Conservation (phyloP, 805 yeast genomes). For the Metschnikowia corniflorae region DNA sequence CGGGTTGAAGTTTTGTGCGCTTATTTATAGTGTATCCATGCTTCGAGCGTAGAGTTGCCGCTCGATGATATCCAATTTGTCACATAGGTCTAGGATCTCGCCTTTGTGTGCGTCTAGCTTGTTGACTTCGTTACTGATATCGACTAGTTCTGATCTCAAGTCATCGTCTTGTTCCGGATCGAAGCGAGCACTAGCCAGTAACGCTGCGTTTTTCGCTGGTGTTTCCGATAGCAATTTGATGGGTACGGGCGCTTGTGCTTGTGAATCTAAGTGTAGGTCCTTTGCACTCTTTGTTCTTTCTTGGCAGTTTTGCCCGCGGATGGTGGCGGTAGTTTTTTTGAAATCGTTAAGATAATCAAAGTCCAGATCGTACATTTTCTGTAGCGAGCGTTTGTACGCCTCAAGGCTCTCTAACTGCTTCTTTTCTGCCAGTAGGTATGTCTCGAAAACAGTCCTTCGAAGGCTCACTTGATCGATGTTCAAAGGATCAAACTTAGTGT, state of each 20-base stretch:
- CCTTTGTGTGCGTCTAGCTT: constrained; percentile 2
- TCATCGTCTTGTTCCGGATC: constrained; percentile 17
- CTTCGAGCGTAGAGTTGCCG: constrained; percentile 6
- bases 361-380: constrained; percentile 30
- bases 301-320: constrained; percentile 7
- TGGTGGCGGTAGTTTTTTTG: constrained; percentile 11
- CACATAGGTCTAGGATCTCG: constrained; percentile 10
- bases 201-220: neutral
- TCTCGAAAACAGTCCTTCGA: constrained; percentile 21
- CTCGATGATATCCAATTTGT: constrained; percentile 14
- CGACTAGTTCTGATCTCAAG: constrained; percentile 1
- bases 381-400: constrained; percentile 21
- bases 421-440: constrained; percentile 38
- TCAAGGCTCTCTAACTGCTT: constrained; percentile 35
- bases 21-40: neutral
- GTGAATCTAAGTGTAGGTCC: constrained; percentile 8
- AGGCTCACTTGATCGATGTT: constrained; percentile 15
- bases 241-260: neutral
- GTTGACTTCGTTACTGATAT: constrained; percentile 1
- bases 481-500: constrained; percentile 12
- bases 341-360: constrained; percentile 30
- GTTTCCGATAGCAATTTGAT: neutral
- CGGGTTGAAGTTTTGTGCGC: constrained; percentile 2
- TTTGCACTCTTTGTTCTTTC: constrained; percentile 5
- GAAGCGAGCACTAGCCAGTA: constrained; percentile 4